Evolutionary conservation across 176 grass and related monocot genomes (phyloP), one percentile per base, ranked within the genome.

Genomic region (Phoenix roebelenii): DNA sequence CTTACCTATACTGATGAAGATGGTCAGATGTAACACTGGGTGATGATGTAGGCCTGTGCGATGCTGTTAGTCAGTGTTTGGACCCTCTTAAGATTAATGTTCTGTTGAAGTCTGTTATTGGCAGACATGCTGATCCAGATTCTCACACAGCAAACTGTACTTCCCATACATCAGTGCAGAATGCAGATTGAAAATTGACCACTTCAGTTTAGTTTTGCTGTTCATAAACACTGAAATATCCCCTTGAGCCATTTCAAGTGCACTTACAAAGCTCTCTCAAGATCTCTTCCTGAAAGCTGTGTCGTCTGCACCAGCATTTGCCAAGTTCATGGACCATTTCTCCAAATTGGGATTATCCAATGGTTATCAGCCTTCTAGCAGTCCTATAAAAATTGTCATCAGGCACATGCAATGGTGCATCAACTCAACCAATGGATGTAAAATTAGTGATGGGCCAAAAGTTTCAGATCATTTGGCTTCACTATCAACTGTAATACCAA

Each of bases 191-290:
- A 6, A 54, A 18, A 55, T 55, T 15, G 17, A 18, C 17, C 51
- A 5, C 3, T 4, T 53, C 18, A 53, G 51, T 3, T 52, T 16
- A 52, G n/a, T 74, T 74, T 72, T 69, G 63, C 79, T 52, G 53
- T 90, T 59, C 74, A 79, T 58, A 83, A 90, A 69, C 77, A 55
- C 25, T 91, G 44, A 85, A 74, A 69, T 63, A 73, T 64, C 62
- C 80, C 53, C 78, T 64, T 22, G 84, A 87, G 49, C 84, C 79
- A 12, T 35, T 92, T 64, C 85, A 68, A 57, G 15, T 68, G 3
- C 50, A 51, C 22, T 92, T 61, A 70, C 70, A 17, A 83, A 88
- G 29, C 51, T 83, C 12, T 85, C 81, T 59, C 62, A 77, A 65
- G 84, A 83, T 75, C 50, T 78, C 6, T 59, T 97, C 64, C 54